Percentiles rank a stretch among this genome's conserved stretches.
phyloP scores from a whole-genome alignment of 2,329 filamentous ascomycete species.

The Scortechinia acanthostroma region DNA sequence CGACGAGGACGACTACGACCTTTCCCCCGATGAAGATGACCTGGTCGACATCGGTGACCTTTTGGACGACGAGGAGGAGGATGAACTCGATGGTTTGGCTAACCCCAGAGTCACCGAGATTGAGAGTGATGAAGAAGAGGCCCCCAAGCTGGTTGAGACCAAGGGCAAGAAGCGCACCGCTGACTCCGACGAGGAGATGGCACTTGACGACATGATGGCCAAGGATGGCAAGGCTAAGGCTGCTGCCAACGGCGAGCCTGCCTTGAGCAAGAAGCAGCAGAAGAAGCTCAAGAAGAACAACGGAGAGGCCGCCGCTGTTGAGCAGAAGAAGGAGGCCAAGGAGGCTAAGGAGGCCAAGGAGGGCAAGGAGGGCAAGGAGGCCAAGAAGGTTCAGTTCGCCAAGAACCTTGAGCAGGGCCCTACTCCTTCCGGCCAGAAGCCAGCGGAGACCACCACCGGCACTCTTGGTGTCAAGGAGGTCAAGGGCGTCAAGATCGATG shows the following conservation, averaged over 20 bases:
- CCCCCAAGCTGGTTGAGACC: conserved; percentile 46
- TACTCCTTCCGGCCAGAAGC: conserved; percentile 56
- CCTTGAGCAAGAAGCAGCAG: conserved; percentile 89
- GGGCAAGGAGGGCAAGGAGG: conserved; percentile 35
- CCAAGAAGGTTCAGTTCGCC: conserved; percentile 98
- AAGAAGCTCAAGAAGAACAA: conserved; percentile 99
- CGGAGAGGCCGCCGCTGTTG: conserved; percentile 68
- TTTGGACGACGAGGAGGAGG: conserved; percentile 53
- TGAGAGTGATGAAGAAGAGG: conserved; percentile 71
- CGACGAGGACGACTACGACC: conserved; percentile 24
- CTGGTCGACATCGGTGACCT: conserved; percentile 11
- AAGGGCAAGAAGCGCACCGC: conserved; percentile 80
- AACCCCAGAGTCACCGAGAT: conserved; percentile 74
- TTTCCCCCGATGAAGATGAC: conserved; percentile 8
- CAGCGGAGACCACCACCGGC: conserved; percentile 28
- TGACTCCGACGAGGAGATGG: conserved; percentile 53
- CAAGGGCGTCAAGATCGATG: conserved; percentile 84
- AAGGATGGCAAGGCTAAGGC: conserved; percentile 54
- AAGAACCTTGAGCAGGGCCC: conserved; percentile 98
- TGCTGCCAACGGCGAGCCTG: too few relatives aligned
- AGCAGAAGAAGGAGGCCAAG: conserved; percentile 49
- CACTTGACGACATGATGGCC: conserved; percentile 77
- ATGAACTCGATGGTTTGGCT: conserved; percentile 71
- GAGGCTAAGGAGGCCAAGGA: conserved; percentile 11
- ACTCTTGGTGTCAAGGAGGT: conserved; percentile 58